Base-by-base conservation (phyloP, 176 grass and related monocot species). In the Chloris gayana region DNA sequence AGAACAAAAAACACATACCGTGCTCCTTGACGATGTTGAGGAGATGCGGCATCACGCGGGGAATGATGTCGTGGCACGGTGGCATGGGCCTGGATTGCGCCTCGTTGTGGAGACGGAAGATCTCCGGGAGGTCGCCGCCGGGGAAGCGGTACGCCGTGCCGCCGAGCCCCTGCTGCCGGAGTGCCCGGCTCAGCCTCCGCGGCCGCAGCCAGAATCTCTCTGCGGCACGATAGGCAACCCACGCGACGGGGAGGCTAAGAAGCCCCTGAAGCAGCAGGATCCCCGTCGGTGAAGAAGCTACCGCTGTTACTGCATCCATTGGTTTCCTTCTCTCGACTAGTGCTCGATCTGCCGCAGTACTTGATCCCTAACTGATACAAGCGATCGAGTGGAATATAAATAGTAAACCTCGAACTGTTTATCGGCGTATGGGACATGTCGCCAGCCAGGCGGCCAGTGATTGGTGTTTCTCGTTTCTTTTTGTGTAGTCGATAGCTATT, bases 111-210 rank as follows among this genome's bases (percentile, higher is more conserved):
- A 87, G 88, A 63, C 83, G 80, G 14, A 2, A 35, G 33, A 26
- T 83, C 77, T 97, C 91, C 63, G 47, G 25, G 30, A 93, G 31
- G 64, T 97, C 86, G 8, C 91, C 86, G 5, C 35, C 38, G 6
- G 87, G 75, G 69, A 88, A 82, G 17, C 64, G 57, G 76, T 93
- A 97, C 18, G 18, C 60, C 14, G 80, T 91, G 30, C 88, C 88
- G 53, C 76, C 14, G 19, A 97, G 83, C 9, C 90, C 91, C 82
- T 97, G 90, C 32, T 70, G 84, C 21, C 88, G 81, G 47, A 93
- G 85, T 26, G 42, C 75, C 9, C 80, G 67, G 63, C 27, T 72
- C 7, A 97, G 73, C 59, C 88, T 77, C 73, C 67, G 67, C 2
- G 88, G 93, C 80, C 53, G 67, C 41, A 88, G 50, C 88, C 83